Conservation (phyloP, 768 basidiomycete genomes). For the Lactarius psammicola region DNA sequence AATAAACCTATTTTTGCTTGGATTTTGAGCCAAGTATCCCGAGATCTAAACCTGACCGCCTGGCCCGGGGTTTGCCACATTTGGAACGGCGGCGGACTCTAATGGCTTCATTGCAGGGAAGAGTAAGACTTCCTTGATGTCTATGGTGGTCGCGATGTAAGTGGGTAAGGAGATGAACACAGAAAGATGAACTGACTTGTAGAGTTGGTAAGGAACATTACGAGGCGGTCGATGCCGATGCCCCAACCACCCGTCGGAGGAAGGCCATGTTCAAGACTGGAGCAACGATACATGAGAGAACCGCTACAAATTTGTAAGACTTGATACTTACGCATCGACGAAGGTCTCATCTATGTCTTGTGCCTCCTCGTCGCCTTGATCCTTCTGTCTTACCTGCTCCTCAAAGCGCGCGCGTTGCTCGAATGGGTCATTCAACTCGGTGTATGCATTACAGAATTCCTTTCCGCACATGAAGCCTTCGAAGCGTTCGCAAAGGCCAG, state of each 20-base stretch:
- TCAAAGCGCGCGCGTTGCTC: constrained; percentile 95
- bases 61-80: constrained; percentile 36
- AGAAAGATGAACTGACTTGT: constrained; percentile 55
- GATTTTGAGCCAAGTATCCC: not conserved
- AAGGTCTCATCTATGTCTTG: constrained; percentile 97
- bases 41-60: constrained; percentile 34
- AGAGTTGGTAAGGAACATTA: constrained; percentile 99
- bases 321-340: constrained; percentile 76
- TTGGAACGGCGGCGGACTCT: constrained; percentile 44
- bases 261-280: constrained; percentile 91
- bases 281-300: not conserved
- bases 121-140: constrained; percentile 94
- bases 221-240: constrained; percentile 90
- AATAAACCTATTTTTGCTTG: constrained; percentile 5
- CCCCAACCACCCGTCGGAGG: constrained; percentile 99
- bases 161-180: constrained; percentile 4
- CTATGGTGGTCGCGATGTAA: constrained; percentile 39
- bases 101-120: constrained; percentile 98
- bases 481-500: constrained; percentile 97
- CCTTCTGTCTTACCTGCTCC: constrained; percentile 93
- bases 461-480: constrained; percentile 98
- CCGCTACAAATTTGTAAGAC: not conserved
- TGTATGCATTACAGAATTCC: constrained; percentile 99
- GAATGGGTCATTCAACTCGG: constrained; percentile 98
- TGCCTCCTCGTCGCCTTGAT: constrained; percentile 95